Evolutionary conservation across 768 basidiomycete species (phyloP).

Genomic region (Xerocomellus amylosporus): DNA sequence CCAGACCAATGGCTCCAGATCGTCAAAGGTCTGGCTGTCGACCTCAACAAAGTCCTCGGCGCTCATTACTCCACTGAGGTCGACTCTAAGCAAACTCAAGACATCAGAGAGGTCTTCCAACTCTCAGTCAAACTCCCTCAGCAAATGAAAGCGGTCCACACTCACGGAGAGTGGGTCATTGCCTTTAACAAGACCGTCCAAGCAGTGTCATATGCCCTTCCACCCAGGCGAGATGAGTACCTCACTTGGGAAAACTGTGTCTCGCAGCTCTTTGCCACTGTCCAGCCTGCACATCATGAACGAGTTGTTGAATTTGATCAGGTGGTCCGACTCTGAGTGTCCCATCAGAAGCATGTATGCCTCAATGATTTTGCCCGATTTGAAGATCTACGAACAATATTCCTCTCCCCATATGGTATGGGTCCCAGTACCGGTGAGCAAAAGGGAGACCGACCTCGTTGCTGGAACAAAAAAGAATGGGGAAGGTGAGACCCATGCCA

Average conservation of each 20-base stretch:
- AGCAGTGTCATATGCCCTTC: too few species aligned
- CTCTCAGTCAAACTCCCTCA: neutral
- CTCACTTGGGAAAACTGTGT: too few species aligned
- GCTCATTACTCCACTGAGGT: neutral
- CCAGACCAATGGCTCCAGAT: neutral
- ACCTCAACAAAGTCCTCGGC: conserved; percentile 12
- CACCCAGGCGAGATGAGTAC: too few species aligned
- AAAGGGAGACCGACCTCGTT: too few species aligned
- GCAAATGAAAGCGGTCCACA: too few species aligned
- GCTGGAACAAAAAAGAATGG: too few species aligned
- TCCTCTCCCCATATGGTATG: neutral
- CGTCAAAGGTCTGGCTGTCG: neutral
- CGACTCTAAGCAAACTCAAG: conserved; percentile 2
- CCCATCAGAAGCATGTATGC: neutral
- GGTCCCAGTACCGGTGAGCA: neutral
- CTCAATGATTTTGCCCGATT: neutral
- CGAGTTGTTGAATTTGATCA: neutral
- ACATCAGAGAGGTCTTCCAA: conserved; percentile 5
- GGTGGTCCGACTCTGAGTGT: neutral
- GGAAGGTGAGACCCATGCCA: too few species aligned
- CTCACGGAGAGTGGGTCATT: too few species aligned
- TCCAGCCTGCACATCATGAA: neutral
- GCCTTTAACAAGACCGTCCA: too few species aligned
- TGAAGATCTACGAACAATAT: neutral
- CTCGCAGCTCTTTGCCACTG: neutral